Evolutionary conservation across 176 grass and related monocot genomes (phyloP).

Genomic region (Chloris gayana): DNA sequence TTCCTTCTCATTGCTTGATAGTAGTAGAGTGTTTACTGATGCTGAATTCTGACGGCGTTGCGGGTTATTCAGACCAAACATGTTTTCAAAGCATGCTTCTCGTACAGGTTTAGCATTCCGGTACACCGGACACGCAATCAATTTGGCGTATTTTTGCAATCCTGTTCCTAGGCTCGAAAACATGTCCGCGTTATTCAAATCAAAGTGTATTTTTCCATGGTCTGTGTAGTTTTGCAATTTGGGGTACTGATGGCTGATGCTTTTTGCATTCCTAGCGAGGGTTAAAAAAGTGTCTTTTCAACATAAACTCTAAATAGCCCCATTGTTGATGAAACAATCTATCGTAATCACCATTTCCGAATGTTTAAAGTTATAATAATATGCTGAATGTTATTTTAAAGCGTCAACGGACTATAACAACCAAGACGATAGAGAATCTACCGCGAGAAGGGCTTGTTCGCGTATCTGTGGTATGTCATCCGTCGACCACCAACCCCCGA

Average conservation of each 20-base stretch:
- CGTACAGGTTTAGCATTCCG: not conserved
- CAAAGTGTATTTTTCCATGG: too few relatives aligned
- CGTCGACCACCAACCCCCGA: slow-evolving; percentile 46
- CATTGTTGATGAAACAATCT: too few relatives aligned
- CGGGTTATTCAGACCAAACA: not conserved
- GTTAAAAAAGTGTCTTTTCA: not conserved
- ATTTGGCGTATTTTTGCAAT: too few relatives aligned
- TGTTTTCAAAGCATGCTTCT: slow-evolving; percentile 3
- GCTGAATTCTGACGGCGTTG: not conserved
- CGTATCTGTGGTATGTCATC: not conserved
- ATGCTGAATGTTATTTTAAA: too few relatives aligned
- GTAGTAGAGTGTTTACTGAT: not conserved
- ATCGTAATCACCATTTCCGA: too few relatives aligned
- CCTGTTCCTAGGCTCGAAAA: too few relatives aligned
- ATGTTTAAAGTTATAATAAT: too few relatives aligned
- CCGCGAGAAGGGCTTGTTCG: too few relatives aligned
- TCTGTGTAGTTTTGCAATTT: too few relatives aligned
- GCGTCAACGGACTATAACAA: too few relatives aligned
- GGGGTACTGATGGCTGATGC: not conserved
- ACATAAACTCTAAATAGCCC: not conserved
- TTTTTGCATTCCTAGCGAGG: slow-evolving; percentile 14
- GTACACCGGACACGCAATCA: not conserved
- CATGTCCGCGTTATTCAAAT: too few relatives aligned
- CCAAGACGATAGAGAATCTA: slow-evolving; percentile 5
- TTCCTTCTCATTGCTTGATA: not conserved